Percentiles rank a stretch among this genome's conserved stretches.
These are phyloP conservation scores for Trichoderma simmonsii DNA, from an alignment of 2,329 filamentous ascomycete genomes.

Conservation along the genomic window DNA sequence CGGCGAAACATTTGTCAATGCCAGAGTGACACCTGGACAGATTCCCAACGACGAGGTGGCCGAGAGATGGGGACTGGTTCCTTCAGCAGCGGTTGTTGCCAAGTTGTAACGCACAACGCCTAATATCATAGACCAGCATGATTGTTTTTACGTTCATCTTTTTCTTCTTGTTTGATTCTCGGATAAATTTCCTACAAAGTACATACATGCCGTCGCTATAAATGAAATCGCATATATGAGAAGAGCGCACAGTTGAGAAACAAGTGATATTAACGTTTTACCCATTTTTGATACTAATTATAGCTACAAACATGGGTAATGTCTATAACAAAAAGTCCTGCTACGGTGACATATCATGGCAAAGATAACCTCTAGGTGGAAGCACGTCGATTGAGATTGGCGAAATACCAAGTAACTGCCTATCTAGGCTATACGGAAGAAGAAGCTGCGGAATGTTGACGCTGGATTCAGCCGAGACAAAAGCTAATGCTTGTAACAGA, in stretches of 20 bases:
- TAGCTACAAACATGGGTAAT: neutral
- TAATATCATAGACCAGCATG: slow-evolving; percentile 6
- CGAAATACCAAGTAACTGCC: neutral
- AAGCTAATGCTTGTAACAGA: neutral
- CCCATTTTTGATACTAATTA: neutral
- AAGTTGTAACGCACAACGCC: slow-evolving; percentile 27
- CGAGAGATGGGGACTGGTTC: slow-evolving; percentile 28
- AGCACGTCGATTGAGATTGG: neutral
- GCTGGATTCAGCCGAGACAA: neutral
- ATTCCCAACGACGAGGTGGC: slow-evolving; percentile 33
- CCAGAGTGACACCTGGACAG: slow-evolving; percentile 29
- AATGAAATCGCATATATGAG: neutral
- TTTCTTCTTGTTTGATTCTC: neutral
- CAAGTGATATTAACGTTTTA: neutral
- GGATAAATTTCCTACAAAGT: neutral
- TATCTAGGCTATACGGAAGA: neutral
- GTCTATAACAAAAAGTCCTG: neutral
- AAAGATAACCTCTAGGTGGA: neutral
- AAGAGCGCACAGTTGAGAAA: neutral
- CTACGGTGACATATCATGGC: neutral
- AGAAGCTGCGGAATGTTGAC: neutral
- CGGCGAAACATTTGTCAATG: slow-evolving; percentile 42
- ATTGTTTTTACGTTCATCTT: neutral
- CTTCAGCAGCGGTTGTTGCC: slow-evolving; percentile 23
- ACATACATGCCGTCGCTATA: neutral